Base-by-base conservation (phyloP, 495 filamentous ascomycete species). In the Beverwykella pulmonaria region DNA sequence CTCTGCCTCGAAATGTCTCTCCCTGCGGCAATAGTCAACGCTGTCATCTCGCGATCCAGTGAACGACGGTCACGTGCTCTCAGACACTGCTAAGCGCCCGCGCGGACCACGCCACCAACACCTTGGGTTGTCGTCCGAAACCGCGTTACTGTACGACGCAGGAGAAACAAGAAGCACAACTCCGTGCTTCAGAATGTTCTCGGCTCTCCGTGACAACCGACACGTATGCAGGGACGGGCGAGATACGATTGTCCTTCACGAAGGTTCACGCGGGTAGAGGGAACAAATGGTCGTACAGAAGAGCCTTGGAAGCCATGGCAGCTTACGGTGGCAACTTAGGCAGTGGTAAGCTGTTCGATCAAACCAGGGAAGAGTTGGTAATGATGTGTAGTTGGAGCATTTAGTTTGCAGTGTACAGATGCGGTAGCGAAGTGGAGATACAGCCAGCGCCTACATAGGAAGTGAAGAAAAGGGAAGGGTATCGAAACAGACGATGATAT, bases 1-100 rank as follows among this genome's bases (percentile, higher is more conserved):
- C 20, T 29, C 22, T 57, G 64, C 64, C 30, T 61, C 57, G 58
- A 34, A 23, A 57, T 67, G 64, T 67, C 58, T 67, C 64, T 55
- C 58, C 39, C 50, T 67, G 57, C 17, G 34, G 61, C 64, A 32
- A 59, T 44, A 8, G 3, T 22, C n/a, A 9, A n/a, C n/a, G 10
- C 20, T 54, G 12, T 6, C 52, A 47, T 30, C 1, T 22, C 23
- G 25, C 19, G 22, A 23, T 20, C 3, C 34, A 23, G 30, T n/a
- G 17, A n/a, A 23, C 7, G 22, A 19, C 2, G 15, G 27, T 48
- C 56, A 48, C 36, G 56, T 59, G 56, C 36, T 12, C 23, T 12
- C 56, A 8, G 26, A 52, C 19, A 44, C 6, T 9, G 39, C 39
- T 44, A 44, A 44, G 39, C 39, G 39, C 39, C 15, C 15, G 39